Conservation (phyloP, 192 early-diverging fungal genomes). For the Backusella westeae region DNA sequence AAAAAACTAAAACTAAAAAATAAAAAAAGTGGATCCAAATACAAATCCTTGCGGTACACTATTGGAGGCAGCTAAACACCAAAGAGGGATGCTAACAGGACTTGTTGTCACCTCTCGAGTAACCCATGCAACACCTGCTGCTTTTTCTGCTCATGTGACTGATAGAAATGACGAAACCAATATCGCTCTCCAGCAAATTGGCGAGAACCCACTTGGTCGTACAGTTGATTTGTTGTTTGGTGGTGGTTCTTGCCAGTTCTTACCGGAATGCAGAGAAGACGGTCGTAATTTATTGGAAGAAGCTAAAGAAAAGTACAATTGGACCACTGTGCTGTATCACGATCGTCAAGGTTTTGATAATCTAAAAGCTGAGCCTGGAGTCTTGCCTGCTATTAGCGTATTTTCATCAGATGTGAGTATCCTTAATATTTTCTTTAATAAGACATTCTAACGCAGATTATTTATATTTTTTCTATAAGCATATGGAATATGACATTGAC, state of each 20-base stretch:
- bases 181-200: constrained; percentile 91
- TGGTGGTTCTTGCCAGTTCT: constrained; percentile 89
- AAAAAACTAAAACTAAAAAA: not conserved
- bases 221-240: constrained; percentile 88
- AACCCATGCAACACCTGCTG: constrained; percentile 88
- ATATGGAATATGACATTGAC: constrained; percentile 96
- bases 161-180: constrained; percentile 78
- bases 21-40: constrained; percentile 51
- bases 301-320: constrained; percentile 57
- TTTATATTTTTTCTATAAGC: constrained; percentile 35
- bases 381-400: constrained; percentile 71
- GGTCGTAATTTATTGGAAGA: constrained; percentile 63
- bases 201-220: constrained; percentile 82
- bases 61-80: constrained; percentile 87
- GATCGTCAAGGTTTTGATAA: constrained; percentile 62
- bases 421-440: not conserved
- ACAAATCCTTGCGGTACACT: constrained; percentile 85
- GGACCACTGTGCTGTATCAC: constrained; percentile 50
- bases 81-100: constrained; percentile 76
- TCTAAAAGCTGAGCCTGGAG: constrained; percentile 27
- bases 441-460: not conserved
- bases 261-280: constrained; percentile 83
- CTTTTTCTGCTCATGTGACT: constrained; percentile 80
- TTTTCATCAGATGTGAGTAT: constrained; percentile 65
- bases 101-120: constrained; percentile 92